phyloP scores from a whole-genome alignment of 305 asterid genomes.

The Rubia balearica region DNA sequence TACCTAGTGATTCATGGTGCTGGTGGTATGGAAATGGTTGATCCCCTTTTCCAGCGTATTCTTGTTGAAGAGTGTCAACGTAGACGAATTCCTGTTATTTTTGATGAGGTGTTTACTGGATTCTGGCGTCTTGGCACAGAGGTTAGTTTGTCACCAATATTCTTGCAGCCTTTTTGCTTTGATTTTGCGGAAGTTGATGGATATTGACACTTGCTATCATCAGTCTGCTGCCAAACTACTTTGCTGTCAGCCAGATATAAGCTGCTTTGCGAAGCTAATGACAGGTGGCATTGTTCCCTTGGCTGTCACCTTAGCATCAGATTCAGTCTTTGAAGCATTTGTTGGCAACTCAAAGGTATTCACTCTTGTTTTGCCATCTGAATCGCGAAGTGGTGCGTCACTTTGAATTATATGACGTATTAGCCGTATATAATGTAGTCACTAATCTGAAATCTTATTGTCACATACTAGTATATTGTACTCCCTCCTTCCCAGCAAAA shows the following conservation, averaged over 20 bases:
- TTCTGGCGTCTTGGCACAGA: slow-evolving; percentile 97
- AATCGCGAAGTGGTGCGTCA: not conserved
- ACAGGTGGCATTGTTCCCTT: slow-evolving; percentile 94
- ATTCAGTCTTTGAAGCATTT: slow-evolving; percentile 71
- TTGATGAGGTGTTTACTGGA: slow-evolving; percentile 96
- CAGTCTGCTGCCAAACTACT: slow-evolving; percentile 93
- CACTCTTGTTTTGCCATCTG: slow-evolving; percentile 7
- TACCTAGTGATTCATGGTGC: slow-evolving; percentile 84
- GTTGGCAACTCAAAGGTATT: slow-evolving; percentile 84
- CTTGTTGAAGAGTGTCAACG: slow-evolving; percentile 76
- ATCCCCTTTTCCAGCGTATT: slow-evolving; percentile 86
- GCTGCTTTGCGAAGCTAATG: slow-evolving; percentile 94
- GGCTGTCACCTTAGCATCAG: slow-evolving; percentile 86
- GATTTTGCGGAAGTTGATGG: slow-evolving; percentile 11
- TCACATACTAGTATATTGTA: not conserved
- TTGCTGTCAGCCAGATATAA: slow-evolving; percentile 77
- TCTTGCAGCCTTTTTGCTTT: slow-evolving; percentile 10
- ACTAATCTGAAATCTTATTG: not conserved
- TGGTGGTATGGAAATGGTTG: slow-evolving; percentile 94
- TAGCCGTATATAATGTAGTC: not conserved
- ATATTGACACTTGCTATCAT: slow-evolving; percentile 18
- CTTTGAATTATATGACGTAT: not conserved
- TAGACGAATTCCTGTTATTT: slow-evolving; percentile 76
- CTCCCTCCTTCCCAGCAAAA: too few species aligned
- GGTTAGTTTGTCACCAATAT: slow-evolving; percentile 38